Evolutionary conservation across 2,329 filamentous ascomycete genomes (phyloP), one percentile per base, ranked within the genome.

Genomic region (Calycina herbarum): DNA sequence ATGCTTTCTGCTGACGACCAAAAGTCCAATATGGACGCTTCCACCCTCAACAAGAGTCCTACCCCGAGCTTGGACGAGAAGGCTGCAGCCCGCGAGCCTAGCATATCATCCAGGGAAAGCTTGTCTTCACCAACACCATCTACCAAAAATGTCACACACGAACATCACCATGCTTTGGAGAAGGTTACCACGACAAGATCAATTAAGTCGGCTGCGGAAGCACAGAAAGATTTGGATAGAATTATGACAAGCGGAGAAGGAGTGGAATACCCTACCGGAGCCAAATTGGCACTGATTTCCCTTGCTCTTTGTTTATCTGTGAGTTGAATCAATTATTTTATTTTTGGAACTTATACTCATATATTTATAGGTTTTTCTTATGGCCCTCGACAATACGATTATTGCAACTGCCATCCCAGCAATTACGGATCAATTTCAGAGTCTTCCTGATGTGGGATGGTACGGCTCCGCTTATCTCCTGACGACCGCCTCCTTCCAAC

Each of bases 351-450:
- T 15, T 42, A 45, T 60, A 42, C 58, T 60, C 45, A 60, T 29
- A 24, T 20, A 1, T 29, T 60, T 1, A 29, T n/a, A 60, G 58
- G 58, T 60, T 6, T 75, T 75, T 27, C 59, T 75, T 20, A 71
- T 67, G 40, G 69, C 69, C n/a, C 54, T 71, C 65, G 75, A 77
- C 67, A 73, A 74, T 65, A 75, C 70, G 10, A 74, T 75, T 58
- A 69, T 72, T 61, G 74, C 75, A 4, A 77, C 76, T 8, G 78
- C 78, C 6, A 78, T 78, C 56, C 78, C 78, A n/a, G 73, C 76
- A 35, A 79, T 79, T 51, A 78, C 77, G 1, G 57, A 69, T 57
- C 73, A 75, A 24, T 78, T 79, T 61, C 71, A 77, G 20, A 73
- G 73, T 33, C 71, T 77, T 13, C 66, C 73, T 45, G 76, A 78